phyloP scores from a whole-genome alignment of 164 flowering plant genomes.

The Euptelea pleiosperma region DNA sequence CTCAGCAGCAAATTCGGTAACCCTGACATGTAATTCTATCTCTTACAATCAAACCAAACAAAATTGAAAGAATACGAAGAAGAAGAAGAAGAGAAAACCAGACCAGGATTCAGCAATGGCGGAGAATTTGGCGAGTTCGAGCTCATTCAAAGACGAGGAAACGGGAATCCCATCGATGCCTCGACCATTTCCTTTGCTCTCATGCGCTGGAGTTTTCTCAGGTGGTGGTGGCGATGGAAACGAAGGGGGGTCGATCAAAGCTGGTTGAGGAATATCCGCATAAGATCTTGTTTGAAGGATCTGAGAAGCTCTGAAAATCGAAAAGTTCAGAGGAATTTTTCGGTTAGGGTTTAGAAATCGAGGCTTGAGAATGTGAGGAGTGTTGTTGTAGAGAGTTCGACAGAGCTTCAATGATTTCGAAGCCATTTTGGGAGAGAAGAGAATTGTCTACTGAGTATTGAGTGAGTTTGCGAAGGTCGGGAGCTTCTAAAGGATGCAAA shows the following conservation, averaged over 20 bases:
- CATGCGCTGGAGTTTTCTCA: not conserved
- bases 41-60: too few relatives aligned
- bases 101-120: slow-evolving; percentile 91
- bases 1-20: too few relatives aligned
- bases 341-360: slow-evolving; percentile 8
- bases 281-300: slow-evolving; percentile 15
- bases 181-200: not conserved
- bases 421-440: slow-evolving; percentile 12
- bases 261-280: slow-evolving; percentile 17
- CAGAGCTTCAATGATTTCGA: slow-evolving; percentile 15
- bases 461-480: not conserved
- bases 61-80: too few relatives aligned
- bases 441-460: not conserved
- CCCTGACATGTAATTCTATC: too few relatives aligned
- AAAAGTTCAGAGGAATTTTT: slow-evolving; percentile 8
- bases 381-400: not conserved
- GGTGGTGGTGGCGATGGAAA: slow-evolving; percentile 9
- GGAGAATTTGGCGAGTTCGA: slow-evolving; percentile 71
- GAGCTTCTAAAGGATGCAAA: too few relatives aligned
- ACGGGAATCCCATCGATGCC: not conserved
- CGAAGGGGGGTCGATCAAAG: slow-evolving; percentile 12
- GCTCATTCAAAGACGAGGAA: slow-evolving; percentile 60
- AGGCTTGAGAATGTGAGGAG: slow-evolving; percentile 1
- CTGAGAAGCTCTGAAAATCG: slow-evolving; percentile 8
- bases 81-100: not conserved